These are phyloP conservation scores for Nectriaceae sp. DNA, from an alignment of 2,329 filamentous ascomycete species.

Conservation along the genomic window DNA sequence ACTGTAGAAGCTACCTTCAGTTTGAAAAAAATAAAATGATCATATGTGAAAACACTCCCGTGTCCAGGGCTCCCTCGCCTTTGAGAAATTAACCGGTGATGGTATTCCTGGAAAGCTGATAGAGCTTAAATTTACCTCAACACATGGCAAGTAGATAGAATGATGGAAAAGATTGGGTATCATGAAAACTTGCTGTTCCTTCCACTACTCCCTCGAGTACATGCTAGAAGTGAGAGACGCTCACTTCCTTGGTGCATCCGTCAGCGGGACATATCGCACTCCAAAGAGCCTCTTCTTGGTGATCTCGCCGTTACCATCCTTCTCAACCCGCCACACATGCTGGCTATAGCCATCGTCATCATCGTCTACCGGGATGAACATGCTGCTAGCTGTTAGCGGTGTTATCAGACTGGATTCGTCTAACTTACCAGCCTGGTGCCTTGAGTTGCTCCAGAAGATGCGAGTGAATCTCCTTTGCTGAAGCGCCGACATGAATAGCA, in stretches of 20 bases:
- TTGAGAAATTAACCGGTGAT: no score
- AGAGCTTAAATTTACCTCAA: no score
- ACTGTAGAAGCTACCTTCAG: no score
- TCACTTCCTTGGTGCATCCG: constrained; percentile 58
- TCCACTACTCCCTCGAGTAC: neutral
- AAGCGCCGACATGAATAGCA: constrained; percentile 93
- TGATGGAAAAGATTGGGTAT: no score
- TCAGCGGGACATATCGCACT: constrained; percentile 77
- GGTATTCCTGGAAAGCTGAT: no score
- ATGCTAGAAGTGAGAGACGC: no score
- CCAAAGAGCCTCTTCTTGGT: constrained; percentile 65
- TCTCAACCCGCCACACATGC: constrained; percentile 74
- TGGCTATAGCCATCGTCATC: constrained; percentile 51
- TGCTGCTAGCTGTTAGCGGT: constrained; percentile 39
- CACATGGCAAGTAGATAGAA: no score
- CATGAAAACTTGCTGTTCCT: neutral
- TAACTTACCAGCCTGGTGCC: constrained; percentile 65
- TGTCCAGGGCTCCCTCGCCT: no score
- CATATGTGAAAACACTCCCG: no score
- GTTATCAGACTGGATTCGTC: no score
- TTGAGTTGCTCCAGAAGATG: constrained; percentile 76
- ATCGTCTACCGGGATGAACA: constrained; percentile 77
- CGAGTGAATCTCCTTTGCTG: constrained; percentile 72
- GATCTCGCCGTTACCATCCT: constrained; percentile 65
- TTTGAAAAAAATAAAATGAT: no score